Evolutionary conservation across 1,139 yeast genomes (phyloP).

Genomic region (Geotrichum klebahnii): DNA sequence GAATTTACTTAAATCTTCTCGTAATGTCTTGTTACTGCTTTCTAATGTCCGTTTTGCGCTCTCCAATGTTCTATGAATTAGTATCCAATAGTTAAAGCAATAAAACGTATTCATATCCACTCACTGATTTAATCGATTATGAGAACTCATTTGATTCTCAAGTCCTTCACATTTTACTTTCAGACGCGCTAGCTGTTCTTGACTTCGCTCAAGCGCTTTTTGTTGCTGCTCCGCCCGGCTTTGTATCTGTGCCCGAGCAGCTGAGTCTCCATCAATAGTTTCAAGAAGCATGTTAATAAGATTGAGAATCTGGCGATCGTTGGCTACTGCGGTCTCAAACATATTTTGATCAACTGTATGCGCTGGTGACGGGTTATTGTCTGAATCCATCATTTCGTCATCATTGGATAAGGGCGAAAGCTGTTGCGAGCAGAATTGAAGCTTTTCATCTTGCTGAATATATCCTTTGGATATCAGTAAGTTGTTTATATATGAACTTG

Average conservation of each 20-base stretch:
- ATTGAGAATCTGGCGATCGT: constrained; percentile 32
- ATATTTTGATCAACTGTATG: not conserved
- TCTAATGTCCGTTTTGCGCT: constrained; percentile 17
- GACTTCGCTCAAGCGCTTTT: constrained; percentile 15
- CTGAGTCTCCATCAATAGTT: constrained; percentile 28
- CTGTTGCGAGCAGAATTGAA: constrained; percentile 18
- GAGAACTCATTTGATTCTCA: constrained; percentile 24
- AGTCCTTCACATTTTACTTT: constrained; percentile 19
- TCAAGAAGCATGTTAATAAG: constrained; percentile 32
- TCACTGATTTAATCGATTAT: constrained; percentile 21
- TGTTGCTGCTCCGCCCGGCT: constrained; percentile 13
- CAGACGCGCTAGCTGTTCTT: constrained; percentile 21
- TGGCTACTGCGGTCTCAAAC: constrained; percentile 13
- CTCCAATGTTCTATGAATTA: no score
- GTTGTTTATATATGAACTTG: constrained; percentile 32
- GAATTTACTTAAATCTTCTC: constrained; percentile 21
- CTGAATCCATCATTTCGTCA: constrained; percentile 7
- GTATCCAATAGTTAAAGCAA: no score
- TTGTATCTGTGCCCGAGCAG: constrained; percentile 13
- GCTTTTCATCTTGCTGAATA: constrained; percentile 29
- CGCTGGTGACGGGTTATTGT: not conserved
- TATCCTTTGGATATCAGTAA: constrained; percentile 32
- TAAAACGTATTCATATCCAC: no score
- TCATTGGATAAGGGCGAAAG: no score
- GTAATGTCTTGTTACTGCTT: constrained; percentile 18